phyloP scores from a whole-genome alignment of 2,329 filamentous ascomycete species.

The Pseudopyricularia cyperi region DNA sequence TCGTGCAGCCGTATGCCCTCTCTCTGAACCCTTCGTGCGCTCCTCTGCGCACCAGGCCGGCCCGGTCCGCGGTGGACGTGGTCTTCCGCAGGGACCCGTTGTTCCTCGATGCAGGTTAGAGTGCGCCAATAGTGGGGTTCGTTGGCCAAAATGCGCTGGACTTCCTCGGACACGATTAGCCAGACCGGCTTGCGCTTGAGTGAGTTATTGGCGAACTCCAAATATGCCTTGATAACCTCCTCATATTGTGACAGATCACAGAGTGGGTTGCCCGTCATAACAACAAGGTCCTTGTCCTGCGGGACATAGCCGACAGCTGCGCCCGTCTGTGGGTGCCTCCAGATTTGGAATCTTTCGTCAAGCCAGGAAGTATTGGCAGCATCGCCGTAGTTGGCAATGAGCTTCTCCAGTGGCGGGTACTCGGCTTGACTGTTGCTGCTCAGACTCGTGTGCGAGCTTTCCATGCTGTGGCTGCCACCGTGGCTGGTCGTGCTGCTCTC shows the following conservation, averaged over 20 bases:
- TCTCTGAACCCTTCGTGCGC: conserved; percentile 67
- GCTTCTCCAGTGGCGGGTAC: conserved; percentile 65
- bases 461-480: background rate
- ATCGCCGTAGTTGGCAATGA: conserved; percentile 92
- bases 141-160: conserved; percentile 67
- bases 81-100: conserved; percentile 71
- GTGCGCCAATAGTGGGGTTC: conserved; percentile 72
- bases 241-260: conserved; percentile 69
- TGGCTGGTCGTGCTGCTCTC: background rate
- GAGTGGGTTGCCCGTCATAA: conserved; percentile 77
- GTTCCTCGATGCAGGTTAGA: conserved; percentile 77
- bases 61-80: conserved; percentile 43
- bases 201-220: conserved; percentile 62
- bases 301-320: conserved; percentile 76
- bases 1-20: conserved; percentile 75
- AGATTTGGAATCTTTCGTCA: conserved; percentile 77
- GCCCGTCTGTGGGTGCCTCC: conserved; percentile 67
- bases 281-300: conserved; percentile 53
- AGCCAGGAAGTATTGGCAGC: conserved; percentile 90
- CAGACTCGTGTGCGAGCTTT: background rate
- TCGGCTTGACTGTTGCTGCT: conserved; percentile 21
- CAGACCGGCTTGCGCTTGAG: conserved; percentile 59
- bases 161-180: conserved; percentile 70
- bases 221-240: conserved; percentile 59
- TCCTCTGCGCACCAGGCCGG: conserved; percentile 45